phyloP scores from a whole-genome alignment of 495 filamentous ascomycete species.

The Mycothermus thermophilus region DNA sequence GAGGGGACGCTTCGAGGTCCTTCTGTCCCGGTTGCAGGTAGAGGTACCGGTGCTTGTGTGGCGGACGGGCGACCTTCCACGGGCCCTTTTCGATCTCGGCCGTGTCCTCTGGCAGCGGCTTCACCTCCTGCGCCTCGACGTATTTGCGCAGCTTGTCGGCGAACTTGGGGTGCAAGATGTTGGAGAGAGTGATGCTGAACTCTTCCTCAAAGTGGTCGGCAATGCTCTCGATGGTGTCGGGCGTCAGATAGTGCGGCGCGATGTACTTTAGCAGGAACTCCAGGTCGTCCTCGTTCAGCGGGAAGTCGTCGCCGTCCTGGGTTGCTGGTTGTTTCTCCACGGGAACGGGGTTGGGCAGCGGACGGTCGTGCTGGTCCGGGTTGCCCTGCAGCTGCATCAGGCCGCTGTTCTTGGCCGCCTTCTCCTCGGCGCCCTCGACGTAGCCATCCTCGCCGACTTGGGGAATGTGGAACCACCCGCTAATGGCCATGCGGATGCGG shows the following conservation, averaged over 20 bases:
- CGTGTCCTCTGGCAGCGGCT: constrained; percentile 29
- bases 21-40: constrained; percentile 46
- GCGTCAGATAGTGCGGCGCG: constrained; percentile 80
- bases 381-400: constrained; percentile 85
- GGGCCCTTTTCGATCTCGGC: constrained; percentile 44
- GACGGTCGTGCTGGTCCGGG: constrained; percentile 72
- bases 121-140: constrained; percentile 49
- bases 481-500: constrained; percentile 89
- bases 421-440: constrained; percentile 74
- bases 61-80: constrained; percentile 71
- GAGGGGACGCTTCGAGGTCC: constrained; percentile 34
- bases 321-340: constrained; percentile 33
- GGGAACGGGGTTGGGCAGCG: constrained; percentile 44
- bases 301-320: constrained; percentile 35
- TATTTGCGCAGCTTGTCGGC: constrained; percentile 50
- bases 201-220: constrained; percentile 64
- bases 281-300: constrained; percentile 56
- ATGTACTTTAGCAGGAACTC: constrained; percentile 83
- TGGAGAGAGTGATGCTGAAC: constrained; percentile 64
- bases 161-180: constrained; percentile 67
- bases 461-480: constrained; percentile 98
- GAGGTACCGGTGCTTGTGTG: constrained; percentile 88
- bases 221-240: constrained; percentile 77
- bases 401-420: constrained; percentile 73
- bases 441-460: constrained; percentile 93